These are phyloP conservation scores for Beauveria scarabaeidicola DNA, from an alignment of 2,329 filamentous ascomycete species.

Conservation along the genomic window DNA sequence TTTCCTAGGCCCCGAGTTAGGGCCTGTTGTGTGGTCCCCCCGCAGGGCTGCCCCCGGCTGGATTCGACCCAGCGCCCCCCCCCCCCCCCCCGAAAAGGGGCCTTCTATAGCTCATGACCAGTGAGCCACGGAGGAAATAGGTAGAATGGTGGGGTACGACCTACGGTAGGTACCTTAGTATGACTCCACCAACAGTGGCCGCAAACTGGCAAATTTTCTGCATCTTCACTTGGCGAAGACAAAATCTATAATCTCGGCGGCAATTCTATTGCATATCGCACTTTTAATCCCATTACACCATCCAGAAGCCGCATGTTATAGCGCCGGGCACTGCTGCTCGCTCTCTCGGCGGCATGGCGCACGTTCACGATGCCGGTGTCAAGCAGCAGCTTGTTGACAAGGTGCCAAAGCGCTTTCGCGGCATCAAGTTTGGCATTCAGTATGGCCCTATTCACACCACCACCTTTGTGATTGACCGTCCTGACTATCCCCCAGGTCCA, in stretches of 20 bases:
- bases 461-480: not conserved
- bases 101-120: too few relatives aligned
- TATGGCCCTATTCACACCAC: not conserved
- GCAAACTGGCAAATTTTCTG: constrained; percentile 9
- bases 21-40: too few relatives aligned
- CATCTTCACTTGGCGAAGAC: constrained; percentile 1
- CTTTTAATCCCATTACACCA: not conserved
- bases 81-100: too few relatives aligned
- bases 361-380: constrained; percentile 29
- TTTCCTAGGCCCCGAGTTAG: too few relatives aligned
- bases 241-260: not conserved
- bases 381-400: constrained; percentile 89
- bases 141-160: constrained; percentile 11
- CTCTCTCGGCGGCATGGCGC: constrained; percentile 12
- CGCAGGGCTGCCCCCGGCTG: too few relatives aligned
- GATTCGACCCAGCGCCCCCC: too few relatives aligned
- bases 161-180: too few relatives aligned
- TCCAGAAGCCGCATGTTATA: not conserved
- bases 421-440: constrained; percentile 91
- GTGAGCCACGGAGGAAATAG: not conserved
- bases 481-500: constrained; percentile 49
- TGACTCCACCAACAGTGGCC: constrained; percentile 7
- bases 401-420: constrained; percentile 83
- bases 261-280: not conserved
- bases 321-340: constrained; percentile 4